Evolutionary conservation across 2,329 filamentous ascomycete genomes (phyloP), one percentile per base, ranked within the genome.

Genomic region (Aspergillus tanneri): DNA sequence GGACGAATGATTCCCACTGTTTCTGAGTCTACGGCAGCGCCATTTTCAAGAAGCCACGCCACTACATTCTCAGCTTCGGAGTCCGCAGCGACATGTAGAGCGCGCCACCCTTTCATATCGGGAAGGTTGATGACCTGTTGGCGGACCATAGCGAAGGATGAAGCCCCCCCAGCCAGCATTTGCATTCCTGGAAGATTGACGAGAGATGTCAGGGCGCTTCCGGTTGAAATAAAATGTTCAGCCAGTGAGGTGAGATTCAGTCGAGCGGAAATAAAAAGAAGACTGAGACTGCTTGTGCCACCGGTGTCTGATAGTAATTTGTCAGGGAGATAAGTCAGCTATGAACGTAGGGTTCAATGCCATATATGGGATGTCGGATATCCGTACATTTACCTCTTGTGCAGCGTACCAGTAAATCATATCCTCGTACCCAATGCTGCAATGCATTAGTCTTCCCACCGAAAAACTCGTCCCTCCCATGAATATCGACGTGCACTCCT

Each of bases 321-420:
- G 24, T 25, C 6, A 30, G 27, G 27, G 27, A 30, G 14, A 4
- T 4, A 30, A 12, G 27, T 30, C 14, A 30, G 27, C 18, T 14
- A 14, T 12, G 28, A 32, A 14, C n/a, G n/a, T n/a, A n/a, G n/a
- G n/a, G n/a, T n/a, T n/a, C n/a, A n/a, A n/a, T n/a, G n/a, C 12
- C 9, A 30, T 12, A 30, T n/a, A 18, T 11, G 19, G 16, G 14
- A 32, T 30, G 27, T 12, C 27, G 10, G 27, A n/a, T 10, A 30
- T 30, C 27, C 21, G 34, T 44, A 44, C 41, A 44, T 34, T 44
- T 44, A 5, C 41, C 41, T 11, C 12, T 14, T 3, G 41, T 36
- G 18, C 30, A 44, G 9, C 41, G 28, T 30, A 35, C 24, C n/a
- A 44, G 5, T 21, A 44, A 30, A 44, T 44, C 41, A n/a, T 44